phyloP scores from a whole-genome alignment of 2,329 filamentous ascomycete species.

The Esteya vermicola region DNA sequence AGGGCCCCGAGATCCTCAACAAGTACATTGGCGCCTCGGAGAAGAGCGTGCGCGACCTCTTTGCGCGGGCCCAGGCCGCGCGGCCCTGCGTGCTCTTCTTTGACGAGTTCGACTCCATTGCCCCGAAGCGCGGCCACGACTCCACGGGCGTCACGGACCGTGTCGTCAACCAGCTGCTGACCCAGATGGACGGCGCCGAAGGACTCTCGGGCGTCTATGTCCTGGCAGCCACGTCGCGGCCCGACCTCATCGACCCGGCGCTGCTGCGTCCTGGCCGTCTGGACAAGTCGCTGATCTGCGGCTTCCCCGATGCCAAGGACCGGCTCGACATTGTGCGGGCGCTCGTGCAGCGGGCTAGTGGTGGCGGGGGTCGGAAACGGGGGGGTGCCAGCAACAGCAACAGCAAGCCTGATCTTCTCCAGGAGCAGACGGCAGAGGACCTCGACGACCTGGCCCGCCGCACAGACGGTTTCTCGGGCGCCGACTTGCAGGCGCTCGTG shows the following conservation, averaged over 20 bases:
- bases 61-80: slow-evolving; percentile 81
- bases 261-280: slow-evolving; percentile 80
- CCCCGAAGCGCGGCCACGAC: slow-evolving; percentile 92
- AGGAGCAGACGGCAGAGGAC: slow-evolving; percentile 10
- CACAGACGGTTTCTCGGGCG: slow-evolving; percentile 85
- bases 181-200: slow-evolving; percentile 97
- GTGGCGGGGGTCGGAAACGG: neutral
- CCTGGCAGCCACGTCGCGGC: slow-evolving; percentile 81
- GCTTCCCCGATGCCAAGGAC: slow-evolving; percentile 69
- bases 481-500: slow-evolving; percentile 85
- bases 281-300: slow-evolving; percentile 86
- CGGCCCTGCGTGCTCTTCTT: slow-evolving; percentile 94
- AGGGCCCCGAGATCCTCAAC: slow-evolving; percentile 95
- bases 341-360: slow-evolving; percentile 56
- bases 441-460: slow-evolving; percentile 61
- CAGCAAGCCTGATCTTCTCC: neutral
- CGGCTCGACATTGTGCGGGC: slow-evolving; percentile 78
- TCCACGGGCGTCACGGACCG: slow-evolving; percentile 96
- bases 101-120: slow-evolving; percentile 96
- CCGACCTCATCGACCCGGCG: slow-evolving; percentile 90
- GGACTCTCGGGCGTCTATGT: slow-evolving; percentile 92
- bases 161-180: slow-evolving; percentile 94
- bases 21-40: slow-evolving; percentile 98
- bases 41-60: slow-evolving; percentile 89
- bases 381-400: slow-evolving; percentile 16